Evolutionary conservation across 345 rosid genomes (phyloP).

Genomic region (Sisymbrium irio): DNA sequence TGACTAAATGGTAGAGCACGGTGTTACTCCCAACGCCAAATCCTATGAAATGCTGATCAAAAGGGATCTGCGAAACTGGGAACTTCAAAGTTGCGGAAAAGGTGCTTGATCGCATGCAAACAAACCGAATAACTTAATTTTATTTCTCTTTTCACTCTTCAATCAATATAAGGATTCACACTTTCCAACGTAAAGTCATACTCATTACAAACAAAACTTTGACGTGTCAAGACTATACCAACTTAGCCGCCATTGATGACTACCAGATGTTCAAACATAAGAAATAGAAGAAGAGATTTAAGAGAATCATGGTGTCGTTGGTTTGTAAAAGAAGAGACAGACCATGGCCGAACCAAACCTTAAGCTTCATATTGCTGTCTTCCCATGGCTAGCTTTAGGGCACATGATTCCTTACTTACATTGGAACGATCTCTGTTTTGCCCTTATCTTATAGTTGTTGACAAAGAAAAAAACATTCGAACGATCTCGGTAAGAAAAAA

Average conservation of each 20-base stretch:
- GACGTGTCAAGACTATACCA: not conserved
- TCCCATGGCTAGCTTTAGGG: conserved; percentile 2
- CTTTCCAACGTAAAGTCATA: not conserved
- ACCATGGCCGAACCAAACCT: not conserved
- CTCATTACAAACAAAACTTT: not conserved
- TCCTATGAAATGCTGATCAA: conserved; percentile 57
- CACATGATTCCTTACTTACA: not conserved
- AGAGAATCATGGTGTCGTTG: not conserved
- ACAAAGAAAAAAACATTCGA: too few relatives aligned
- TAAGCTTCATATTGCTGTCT: not conserved
- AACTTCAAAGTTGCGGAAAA: conserved; percentile 49
- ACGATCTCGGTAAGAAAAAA: too few relatives aligned
- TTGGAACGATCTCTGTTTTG: too few relatives aligned
- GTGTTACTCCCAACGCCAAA: conserved; percentile 57
- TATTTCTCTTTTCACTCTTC: not conserved
- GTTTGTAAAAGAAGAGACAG: not conserved
- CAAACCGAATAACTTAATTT: conserved; percentile 37
- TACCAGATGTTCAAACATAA: not conserved
- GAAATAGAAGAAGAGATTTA: not conserved
- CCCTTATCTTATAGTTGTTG: too few relatives aligned
- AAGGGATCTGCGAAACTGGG: conserved; percentile 62
- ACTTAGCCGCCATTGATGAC: not conserved
- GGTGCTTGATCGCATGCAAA: conserved; percentile 52
- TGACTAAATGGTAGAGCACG: conserved; percentile 55
- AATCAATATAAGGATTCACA: not conserved